phyloP scores from a whole-genome alignment of 2,329 filamentous ascomycete genomes.

The Pseudogymnoascus sp. region DNA sequence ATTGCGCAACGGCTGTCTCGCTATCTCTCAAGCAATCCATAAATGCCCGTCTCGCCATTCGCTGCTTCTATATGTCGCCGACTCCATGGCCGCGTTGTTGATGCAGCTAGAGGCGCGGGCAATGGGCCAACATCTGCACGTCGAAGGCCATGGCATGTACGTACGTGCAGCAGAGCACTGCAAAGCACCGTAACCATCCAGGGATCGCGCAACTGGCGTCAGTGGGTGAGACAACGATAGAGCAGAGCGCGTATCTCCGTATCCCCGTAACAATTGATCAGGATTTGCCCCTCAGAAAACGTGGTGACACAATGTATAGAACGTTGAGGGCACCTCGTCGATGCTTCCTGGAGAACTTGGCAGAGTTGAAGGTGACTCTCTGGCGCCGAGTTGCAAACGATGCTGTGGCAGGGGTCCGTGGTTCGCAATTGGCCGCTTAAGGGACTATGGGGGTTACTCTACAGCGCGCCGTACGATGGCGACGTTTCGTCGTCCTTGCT shows the following conservation, averaged over 20 bases:
- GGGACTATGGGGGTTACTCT: slow-evolving; percentile 2
- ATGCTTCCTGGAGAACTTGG: slow-evolving; percentile 42
- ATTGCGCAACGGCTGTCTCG: slow-evolving; percentile 7
- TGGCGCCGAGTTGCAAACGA: background rate
- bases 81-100: background rate
- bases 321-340: slow-evolving; percentile 25
- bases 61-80: background rate
- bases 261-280: slow-evolving; percentile 8
- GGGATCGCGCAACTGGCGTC: background rate
- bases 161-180: background rate
- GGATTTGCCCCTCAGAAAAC: background rate
- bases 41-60: background rate
- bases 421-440: slow-evolving; percentile 1
- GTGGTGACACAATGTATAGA: slow-evolving; percentile 6
- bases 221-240: slow-evolving; percentile 1
- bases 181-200: background rate
- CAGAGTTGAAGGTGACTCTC: slow-evolving; percentile 16
- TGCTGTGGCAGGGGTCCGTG: background rate
- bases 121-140: slow-evolving; percentile 1
- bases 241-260: slow-evolving; percentile 3
- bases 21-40: background rate
- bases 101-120: background rate
- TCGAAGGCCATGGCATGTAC: background rate
- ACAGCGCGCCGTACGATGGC: slow-evolving; percentile 10
- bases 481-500: slow-evolving; percentile 13